Evolutionary conservation across 2,329 filamentous ascomycete genomes (phyloP).

Genomic region (Cytospora paraplurivora): DNA sequence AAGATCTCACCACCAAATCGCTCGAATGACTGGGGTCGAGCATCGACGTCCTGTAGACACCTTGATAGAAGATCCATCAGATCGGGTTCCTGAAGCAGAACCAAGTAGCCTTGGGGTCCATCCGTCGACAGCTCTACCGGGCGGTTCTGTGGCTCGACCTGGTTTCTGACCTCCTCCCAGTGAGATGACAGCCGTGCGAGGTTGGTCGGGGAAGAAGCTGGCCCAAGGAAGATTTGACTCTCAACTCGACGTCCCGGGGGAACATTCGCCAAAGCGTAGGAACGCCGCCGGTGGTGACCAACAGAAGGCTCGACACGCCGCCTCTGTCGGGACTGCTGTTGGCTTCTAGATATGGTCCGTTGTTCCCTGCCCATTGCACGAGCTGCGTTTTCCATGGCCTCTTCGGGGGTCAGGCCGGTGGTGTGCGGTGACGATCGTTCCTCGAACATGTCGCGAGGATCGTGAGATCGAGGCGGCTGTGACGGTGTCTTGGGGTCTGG

Average conservation of each 20-base stretch:
- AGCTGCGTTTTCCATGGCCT: background rate
- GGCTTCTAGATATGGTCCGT: background rate
- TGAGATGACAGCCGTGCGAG: background rate
- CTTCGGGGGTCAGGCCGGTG: background rate
- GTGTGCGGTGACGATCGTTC: background rate
- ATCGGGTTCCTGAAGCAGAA: constrained; percentile 18
- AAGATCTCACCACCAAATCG: background rate
- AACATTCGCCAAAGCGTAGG: background rate
- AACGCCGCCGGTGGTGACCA: background rate
- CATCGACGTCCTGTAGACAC: background rate
- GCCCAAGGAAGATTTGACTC: background rate
- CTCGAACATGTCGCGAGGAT: background rate
- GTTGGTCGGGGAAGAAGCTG: background rate
- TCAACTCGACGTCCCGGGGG: background rate
- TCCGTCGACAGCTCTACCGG: background rate
- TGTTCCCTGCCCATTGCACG: background rate
- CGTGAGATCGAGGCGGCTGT: background rate
- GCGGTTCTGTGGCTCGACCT: background rate
- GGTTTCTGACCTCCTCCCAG: background rate
- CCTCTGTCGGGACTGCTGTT: background rate
- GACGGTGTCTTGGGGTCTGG: background rate
- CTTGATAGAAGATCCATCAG: background rate
- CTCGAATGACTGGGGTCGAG: background rate
- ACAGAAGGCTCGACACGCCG: background rate
- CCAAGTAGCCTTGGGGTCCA: background rate